Conservation (phyloP, 208 protist genomes). For the Novymonas esmeraldas region DNA sequence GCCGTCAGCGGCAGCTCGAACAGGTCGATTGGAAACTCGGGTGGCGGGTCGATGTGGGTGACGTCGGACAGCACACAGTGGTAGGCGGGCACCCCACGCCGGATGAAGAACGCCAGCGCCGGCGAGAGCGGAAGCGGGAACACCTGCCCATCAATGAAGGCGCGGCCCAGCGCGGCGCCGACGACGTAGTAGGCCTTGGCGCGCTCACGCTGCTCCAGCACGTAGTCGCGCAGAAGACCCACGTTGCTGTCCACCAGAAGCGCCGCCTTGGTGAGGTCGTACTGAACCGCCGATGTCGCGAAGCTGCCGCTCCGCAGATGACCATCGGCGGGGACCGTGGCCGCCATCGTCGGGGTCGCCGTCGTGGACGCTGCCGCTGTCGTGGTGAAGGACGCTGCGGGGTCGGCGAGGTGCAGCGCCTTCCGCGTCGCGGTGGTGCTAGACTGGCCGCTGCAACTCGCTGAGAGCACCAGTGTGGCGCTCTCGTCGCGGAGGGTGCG, state of each 20-base stretch:
- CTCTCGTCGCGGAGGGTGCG: constrained; percentile 12
- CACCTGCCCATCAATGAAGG: constrained; percentile 78
- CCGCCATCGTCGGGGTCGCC: no score
- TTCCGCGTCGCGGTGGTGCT: not conserved
- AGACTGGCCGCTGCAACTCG: not conserved
- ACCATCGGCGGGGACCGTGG: no score
- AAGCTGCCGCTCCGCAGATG: not conserved
- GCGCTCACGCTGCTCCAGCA: constrained; percentile 43
- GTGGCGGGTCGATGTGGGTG: constrained; percentile 24
- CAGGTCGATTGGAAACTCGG: constrained; percentile 66
- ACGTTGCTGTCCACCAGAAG: constrained; percentile 28
- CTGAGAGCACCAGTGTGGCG: not conserved
- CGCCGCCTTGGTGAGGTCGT: constrained; percentile 13
- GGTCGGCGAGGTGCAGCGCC: not conserved
- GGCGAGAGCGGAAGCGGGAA: constrained; percentile 76
- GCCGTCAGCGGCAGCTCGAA: constrained; percentile 60
- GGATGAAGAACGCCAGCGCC: constrained; percentile 73
- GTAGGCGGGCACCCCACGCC: constrained; percentile 44
- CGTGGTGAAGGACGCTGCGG: not conserved
- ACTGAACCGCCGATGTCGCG: constrained; percentile 1
- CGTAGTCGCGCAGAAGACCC: constrained; percentile 44
- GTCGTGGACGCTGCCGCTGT: not conserved
- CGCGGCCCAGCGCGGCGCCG: constrained; percentile 78
- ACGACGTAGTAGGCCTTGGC: constrained; percentile 66
- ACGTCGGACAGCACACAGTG: constrained; percentile 27